A percentile compares a stretch with the other conserved stretches of the same genome.
Evolutionary conservation across 129 eudicot species (phyloP).

Genomic region (Chrysanthemum makinoi): DNA sequence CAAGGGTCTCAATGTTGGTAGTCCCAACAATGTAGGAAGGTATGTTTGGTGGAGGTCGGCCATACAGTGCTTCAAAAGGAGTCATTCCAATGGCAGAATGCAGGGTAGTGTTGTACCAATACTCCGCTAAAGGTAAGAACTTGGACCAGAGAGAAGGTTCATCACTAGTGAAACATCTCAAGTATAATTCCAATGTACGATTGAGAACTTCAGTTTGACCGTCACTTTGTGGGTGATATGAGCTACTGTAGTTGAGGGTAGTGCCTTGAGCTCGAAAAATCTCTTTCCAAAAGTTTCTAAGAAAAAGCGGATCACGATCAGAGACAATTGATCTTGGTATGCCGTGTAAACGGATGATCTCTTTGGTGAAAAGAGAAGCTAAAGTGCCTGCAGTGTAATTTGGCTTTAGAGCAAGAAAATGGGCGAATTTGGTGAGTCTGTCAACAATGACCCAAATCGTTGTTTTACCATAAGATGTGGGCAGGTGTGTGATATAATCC

Average conservation of each 20-base stretch:
- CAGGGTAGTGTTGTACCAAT: not conserved
- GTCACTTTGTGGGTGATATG: not conserved
- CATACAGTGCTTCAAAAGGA: too few species aligned
- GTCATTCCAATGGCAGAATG: too few species aligned
- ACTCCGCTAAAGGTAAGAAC: not conserved
- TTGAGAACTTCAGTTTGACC: not conserved
- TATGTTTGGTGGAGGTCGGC: too few species aligned
- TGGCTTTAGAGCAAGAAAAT: not conserved
- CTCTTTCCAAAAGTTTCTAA: not conserved
- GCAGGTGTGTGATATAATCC: not conserved
- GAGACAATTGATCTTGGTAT: not conserved
- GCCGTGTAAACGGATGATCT: not conserved
- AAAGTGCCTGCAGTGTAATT: not conserved
- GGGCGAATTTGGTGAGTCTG: not conserved
- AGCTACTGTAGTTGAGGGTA: not conserved
- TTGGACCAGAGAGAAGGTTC: not conserved
- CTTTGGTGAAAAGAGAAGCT: not conserved
- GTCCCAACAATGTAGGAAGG: too few species aligned
- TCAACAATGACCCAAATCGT: not conserved
- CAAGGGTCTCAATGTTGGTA: too few species aligned
- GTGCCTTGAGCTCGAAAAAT: not conserved
- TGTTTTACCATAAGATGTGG: not conserved
- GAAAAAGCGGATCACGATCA: not conserved
- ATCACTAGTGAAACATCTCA: not conserved
- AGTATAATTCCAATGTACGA: not conserved